Conservation (phyloP, 164 flowering plant genomes). For the grape (Vitis vinifera) region DNA sequence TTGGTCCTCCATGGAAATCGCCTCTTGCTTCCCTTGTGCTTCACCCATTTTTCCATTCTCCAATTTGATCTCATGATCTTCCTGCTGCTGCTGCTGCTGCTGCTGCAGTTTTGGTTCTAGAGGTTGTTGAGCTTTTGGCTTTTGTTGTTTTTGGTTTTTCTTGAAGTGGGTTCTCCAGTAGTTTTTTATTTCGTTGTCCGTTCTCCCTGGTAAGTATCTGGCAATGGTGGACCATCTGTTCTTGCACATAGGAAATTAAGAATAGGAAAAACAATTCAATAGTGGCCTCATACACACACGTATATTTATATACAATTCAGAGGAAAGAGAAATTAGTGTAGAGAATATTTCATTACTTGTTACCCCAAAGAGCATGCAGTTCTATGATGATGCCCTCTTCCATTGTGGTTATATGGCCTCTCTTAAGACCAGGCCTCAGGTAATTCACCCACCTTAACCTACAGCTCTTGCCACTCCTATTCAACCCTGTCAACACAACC, state of each 20-base stretch:
- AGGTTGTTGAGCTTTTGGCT: conserved; percentile 5
- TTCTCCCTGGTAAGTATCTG: conserved; percentile 56
- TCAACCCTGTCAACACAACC: conserved; percentile 35
- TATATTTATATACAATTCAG: not conserved
- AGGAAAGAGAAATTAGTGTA: not conserved
- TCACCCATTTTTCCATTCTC: not conserved
- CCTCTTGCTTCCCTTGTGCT: conserved; percentile 2
- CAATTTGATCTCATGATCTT: not conserved
- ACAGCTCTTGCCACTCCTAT: conserved; percentile 62
- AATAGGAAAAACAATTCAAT: not conserved
- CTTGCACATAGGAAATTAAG: not conserved
- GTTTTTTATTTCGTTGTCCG: conserved; percentile 62
- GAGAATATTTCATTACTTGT: conserved; percentile 39
- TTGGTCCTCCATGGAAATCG: conserved; percentile 7
- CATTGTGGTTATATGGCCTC: conserved; percentile 54
- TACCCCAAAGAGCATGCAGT: conserved; percentile 59
- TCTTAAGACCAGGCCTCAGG: conserved; percentile 59
- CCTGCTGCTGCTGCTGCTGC: conserved; percentile 3
- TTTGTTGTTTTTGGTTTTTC: conserved; percentile 31
- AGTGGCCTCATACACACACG: too few relatives aligned
- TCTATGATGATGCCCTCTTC: conserved; percentile 63
- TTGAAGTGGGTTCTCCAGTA: conserved; percentile 70
- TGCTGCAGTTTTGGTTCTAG: conserved; percentile 7
- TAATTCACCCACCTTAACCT: conserved; percentile 72
- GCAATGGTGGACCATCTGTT: conserved; percentile 69